phyloP scores from a whole-genome alignment of 305 asterid genomes.

The Stenogyne calaminthoides region DNA sequence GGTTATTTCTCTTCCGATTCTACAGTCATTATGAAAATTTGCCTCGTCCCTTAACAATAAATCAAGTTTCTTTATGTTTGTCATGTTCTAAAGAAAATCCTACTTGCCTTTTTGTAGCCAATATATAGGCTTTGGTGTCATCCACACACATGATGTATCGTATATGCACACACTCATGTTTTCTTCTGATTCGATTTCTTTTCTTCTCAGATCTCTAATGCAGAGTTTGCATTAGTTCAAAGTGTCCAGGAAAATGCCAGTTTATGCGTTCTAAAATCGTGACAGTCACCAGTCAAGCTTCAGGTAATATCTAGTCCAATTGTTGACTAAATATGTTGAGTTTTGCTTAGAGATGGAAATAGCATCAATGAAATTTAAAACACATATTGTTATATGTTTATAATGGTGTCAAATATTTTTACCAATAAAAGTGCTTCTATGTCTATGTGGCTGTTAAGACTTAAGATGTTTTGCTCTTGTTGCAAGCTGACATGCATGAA shows the following conservation, averaged over 20 bases:
- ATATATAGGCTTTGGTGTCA: constrained; percentile 7
- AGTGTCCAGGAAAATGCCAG: constrained; percentile 85
- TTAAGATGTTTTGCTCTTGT: background rate
- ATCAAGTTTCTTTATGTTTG: background rate
- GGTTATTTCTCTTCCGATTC: background rate
- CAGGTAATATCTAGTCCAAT: constrained; percentile 51
- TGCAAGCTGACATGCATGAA: too few species aligned
- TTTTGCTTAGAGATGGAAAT: constrained; percentile 12
- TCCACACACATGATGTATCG: constrained; percentile 7
- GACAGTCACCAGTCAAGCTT: constrained; percentile 97
- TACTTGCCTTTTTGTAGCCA: background rate
- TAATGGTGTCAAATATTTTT: background rate
- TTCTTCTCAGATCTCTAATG: constrained; percentile 63
- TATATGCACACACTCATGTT: constrained; percentile 12
- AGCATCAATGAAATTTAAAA: background rate
- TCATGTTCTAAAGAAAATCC: background rate
- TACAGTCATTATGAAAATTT: background rate
- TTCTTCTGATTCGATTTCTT: constrained; percentile 28
- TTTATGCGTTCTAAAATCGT: constrained; percentile 83
- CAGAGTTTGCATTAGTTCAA: constrained; percentile 77
- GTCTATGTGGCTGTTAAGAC: constrained; percentile 4
- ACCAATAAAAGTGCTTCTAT: background rate
- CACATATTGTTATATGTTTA: constrained; percentile 4
- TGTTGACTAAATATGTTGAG: background rate
- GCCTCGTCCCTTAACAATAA: background rate